Conservation (phyloP, 2,329 filamentous ascomycete species). For the Diatrype stigma region DNA sequence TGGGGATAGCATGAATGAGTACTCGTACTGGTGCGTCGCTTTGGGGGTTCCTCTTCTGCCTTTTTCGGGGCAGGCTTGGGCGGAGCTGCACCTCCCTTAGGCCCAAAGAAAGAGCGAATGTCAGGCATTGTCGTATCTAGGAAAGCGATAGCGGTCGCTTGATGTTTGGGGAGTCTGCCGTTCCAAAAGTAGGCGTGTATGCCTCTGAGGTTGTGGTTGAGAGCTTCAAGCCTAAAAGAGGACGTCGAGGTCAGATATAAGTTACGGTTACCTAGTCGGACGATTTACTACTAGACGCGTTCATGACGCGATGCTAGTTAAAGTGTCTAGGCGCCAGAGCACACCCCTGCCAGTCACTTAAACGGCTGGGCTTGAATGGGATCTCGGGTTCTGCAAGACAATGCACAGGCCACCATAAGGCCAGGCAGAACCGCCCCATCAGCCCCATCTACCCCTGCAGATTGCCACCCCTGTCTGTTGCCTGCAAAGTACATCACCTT, state of each 20-base stretch:
- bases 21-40: slow-evolving; percentile 39
- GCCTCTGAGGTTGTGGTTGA: background rate
- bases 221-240: background rate
- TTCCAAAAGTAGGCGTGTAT: slow-evolving; percentile 18
- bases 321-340: too few species aligned
- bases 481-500: too few species aligned
- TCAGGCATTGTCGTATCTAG: slow-evolving; percentile 65
- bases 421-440: slow-evolving; percentile 1
- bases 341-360: background rate
- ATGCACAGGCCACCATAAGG: background rate
- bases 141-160: background rate
- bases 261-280: background rate
- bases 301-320: slow-evolving; percentile 5
- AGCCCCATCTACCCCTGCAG: too few species aligned
- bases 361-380: background rate
- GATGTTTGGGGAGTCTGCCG: background rate
- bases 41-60: slow-evolving; percentile 39
- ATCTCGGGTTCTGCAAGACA: too few species aligned
- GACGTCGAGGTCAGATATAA: background rate
- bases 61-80: slow-evolving; percentile 45
- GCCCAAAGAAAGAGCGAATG: slow-evolving; percentile 86
- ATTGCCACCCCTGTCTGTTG: too few species aligned
- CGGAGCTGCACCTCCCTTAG: slow-evolving; percentile 60
- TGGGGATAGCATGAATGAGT: background rate
- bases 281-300: slow-evolving; percentile 2